phyloP scores from a whole-genome alignment of 208 protist species.

The Crithidia expoeki region DNA sequence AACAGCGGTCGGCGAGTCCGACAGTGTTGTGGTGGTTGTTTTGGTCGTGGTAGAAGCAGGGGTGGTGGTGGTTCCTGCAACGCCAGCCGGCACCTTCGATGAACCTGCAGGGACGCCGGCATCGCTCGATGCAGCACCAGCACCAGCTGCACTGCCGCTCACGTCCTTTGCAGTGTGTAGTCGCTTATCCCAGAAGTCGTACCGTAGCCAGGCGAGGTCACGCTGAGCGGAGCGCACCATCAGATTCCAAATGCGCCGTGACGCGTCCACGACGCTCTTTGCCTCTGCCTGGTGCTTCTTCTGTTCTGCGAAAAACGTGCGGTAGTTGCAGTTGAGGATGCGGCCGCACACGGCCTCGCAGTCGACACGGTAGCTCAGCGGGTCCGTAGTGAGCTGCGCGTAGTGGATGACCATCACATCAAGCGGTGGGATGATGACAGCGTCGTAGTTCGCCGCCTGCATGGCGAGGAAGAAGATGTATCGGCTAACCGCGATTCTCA shows the following conservation, averaged over 20 bases:
- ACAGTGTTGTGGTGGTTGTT: neutral
- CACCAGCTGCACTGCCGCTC: neutral
- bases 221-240: slow-evolving; percentile 83
- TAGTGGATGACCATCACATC: slow-evolving; percentile 90
- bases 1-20: slow-evolving; percentile 23
- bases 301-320: slow-evolving; percentile 75
- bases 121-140: neutral
- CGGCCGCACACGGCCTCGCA: slow-evolving; percentile 86
- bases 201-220: slow-evolving; percentile 81
- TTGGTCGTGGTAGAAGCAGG: neutral
- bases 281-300: slow-evolving; percentile 46
- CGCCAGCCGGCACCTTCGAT: slow-evolving; percentile 5
- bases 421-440: slow-evolving; percentile 84
- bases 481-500: slow-evolving; percentile 72
- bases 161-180: slow-evolving; percentile 15
- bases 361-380: slow-evolving; percentile 76
- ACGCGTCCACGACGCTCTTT: slow-evolving; percentile 64
- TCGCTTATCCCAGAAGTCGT: slow-evolving; percentile 86
- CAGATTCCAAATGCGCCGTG: slow-evolving; percentile 83
- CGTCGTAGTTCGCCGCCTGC: slow-evolving; percentile 88
- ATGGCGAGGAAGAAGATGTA: slow-evolving; percentile 92
- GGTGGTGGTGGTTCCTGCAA: neutral
- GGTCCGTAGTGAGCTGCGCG: slow-evolving; percentile 74
- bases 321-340: slow-evolving; percentile 89
- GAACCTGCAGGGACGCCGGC: neutral